Percentiles rank a stretch among this genome's conserved stretches.
Conservation (phyloP, 1,284 basidiomycete species). For the Ustilago sp. region DNA sequence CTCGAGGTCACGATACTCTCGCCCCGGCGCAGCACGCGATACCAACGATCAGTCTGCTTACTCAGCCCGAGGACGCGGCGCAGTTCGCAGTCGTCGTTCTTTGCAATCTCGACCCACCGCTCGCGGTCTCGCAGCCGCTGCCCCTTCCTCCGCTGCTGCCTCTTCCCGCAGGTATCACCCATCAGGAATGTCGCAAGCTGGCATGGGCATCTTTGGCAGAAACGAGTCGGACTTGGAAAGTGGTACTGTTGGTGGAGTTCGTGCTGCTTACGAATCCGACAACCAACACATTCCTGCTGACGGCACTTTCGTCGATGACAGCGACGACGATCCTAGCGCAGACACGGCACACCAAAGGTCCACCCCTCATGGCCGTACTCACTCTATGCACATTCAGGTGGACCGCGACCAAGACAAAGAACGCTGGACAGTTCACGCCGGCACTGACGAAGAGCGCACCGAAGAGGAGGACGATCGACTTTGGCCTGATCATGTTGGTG, state of each 20-base stretch:
- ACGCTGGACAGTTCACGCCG: conserved; percentile 22
- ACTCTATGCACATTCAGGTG: not conserved
- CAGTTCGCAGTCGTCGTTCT: conserved; percentile 8
- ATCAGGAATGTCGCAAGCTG: conserved; percentile 16
- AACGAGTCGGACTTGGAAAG: conserved; percentile 55
- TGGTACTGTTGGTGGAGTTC: conserved; percentile 55
- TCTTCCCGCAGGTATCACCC: conserved; percentile 12
- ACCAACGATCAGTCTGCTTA: conserved; percentile 6
- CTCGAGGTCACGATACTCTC: conserved; percentile 12
- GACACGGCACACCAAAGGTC: not conserved
- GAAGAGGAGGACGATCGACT: conserved; percentile 32
- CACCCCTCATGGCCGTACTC: not conserved
- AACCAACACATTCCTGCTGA: conserved; percentile 14
- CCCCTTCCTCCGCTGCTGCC: conserved; percentile 4
- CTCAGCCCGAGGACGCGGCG: conserved; percentile 8
- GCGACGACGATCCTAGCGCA: conserved; percentile 5
- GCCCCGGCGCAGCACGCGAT: not conserved
- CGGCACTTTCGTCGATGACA: conserved; percentile 9
- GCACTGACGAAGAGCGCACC: conserved; percentile 31
- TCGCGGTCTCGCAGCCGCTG: conserved; percentile 2
- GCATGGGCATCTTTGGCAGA: conserved; percentile 52
- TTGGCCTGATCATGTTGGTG: conserved; percentile 55
- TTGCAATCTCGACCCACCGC: not conserved
- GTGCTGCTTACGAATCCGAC: conserved; percentile 44
- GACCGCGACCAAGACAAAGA: conserved; percentile 27